phyloP scores from a whole-genome alignment of 1,284 basidiomycete genomes.

The Cryptococcus hybrid region DNA sequence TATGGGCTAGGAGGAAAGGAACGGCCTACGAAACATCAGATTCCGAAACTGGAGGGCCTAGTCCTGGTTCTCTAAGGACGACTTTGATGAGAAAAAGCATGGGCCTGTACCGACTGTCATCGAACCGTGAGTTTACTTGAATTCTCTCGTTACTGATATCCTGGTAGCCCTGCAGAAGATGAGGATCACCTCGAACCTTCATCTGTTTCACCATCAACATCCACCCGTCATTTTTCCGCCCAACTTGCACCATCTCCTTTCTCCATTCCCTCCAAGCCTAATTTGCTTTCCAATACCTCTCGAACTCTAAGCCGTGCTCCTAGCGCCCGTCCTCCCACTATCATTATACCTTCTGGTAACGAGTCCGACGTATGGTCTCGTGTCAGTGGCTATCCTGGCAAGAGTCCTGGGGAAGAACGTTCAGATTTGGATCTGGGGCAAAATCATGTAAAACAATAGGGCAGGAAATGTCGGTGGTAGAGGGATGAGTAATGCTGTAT shows the following conservation, averaged over 20 bases:
- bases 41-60: conserved; percentile 30
- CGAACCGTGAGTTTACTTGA: conserved; percentile 30
- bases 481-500: background rate
- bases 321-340: conserved; percentile 27
- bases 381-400: background rate
- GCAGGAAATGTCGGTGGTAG: background rate
- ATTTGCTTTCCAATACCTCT: background rate
- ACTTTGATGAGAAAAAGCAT: conserved; percentile 18
- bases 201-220: background rate
- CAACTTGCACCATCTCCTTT: background rate
- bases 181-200: background rate
- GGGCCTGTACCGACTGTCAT: conserved; percentile 34
- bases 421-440: conserved; percentile 7
- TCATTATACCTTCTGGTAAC: conserved; percentile 18
- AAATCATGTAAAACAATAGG: background rate
- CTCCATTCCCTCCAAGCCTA: background rate
- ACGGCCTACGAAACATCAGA: conserved; percentile 39
- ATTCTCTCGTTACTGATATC: background rate
- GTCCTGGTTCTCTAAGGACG: conserved; percentile 16
- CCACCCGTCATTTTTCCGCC: too few species aligned
- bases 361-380: conserved; percentile 17
- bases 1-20: conserved; percentile 11
- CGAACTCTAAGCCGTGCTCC: conserved; percentile 1
- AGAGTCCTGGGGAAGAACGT: conserved; percentile 9
- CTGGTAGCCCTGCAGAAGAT: background rate